These are phyloP conservation scores for Ormosia emarginata DNA, from an alignment of 306 rosid species.

Conservation along the genomic window DNA sequence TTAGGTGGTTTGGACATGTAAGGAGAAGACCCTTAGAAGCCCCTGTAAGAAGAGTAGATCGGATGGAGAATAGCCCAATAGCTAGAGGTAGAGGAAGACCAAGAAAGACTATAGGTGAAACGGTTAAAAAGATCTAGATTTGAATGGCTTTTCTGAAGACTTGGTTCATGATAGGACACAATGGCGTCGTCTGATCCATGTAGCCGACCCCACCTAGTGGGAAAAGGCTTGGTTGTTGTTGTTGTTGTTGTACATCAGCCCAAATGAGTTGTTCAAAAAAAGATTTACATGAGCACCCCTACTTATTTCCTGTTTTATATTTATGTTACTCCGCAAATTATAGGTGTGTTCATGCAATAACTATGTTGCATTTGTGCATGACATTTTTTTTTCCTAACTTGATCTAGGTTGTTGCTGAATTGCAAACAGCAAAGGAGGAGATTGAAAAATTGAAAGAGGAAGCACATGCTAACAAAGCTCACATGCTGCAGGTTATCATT, in stretches of 20 bases:
- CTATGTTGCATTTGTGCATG: slow-evolving; percentile 14
- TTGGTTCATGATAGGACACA: too few species aligned
- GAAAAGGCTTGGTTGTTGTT: too few species aligned
- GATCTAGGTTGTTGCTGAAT: slow-evolving; percentile 53
- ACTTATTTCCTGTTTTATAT: neutral
- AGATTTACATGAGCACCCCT: neutral
- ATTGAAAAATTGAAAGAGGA: slow-evolving; percentile 80
- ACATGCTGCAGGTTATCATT: slow-evolving; percentile 83
- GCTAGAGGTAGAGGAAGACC: too few species aligned
- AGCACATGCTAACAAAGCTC: slow-evolving; percentile 66
- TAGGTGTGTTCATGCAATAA: neutral
- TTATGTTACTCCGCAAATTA: neutral
- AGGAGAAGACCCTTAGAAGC: too few species aligned
- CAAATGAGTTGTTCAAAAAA: neutral
- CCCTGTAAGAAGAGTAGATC: too few species aligned
- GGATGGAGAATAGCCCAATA: too few species aligned
- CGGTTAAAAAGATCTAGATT: too few species aligned
- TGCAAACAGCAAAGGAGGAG: slow-evolving; percentile 64
- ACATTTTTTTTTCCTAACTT: slow-evolving; percentile 13
- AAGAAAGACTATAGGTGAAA: too few species aligned
- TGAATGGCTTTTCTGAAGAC: too few species aligned
- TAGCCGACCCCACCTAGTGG: too few species aligned
- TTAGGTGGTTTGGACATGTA: too few species aligned
- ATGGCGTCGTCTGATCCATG: too few species aligned
- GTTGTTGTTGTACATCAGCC: neutral